phyloP scores from a whole-genome alignment of 2,329 filamentous ascomycete species.

The Madurella fahalii region DNA sequence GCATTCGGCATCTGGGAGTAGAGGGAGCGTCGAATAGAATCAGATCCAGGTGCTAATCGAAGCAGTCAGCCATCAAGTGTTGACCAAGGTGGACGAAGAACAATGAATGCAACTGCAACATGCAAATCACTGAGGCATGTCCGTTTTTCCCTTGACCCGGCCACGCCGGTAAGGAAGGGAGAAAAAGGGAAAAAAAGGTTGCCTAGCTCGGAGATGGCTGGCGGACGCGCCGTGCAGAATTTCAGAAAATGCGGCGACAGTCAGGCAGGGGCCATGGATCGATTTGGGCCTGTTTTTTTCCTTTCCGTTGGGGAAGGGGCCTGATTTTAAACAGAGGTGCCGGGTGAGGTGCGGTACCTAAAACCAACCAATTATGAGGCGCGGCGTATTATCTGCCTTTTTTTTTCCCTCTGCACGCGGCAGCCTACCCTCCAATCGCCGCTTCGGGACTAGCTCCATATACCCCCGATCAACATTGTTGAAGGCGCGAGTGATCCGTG shows the following conservation, averaged over 20 bases:
- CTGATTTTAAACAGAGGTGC: background rate
- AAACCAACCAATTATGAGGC: constrained; percentile 16
- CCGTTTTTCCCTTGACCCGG: too few species aligned
- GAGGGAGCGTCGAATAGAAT: background rate
- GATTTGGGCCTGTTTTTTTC: background rate
- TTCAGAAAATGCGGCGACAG: background rate
- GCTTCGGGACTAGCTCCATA: constrained; percentile 31
- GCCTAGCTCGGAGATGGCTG: background rate
- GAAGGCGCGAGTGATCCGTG: constrained; percentile 45
- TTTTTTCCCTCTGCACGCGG: constrained; percentile 20
- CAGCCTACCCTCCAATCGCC: constrained; percentile 16
- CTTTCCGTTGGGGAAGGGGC: background rate
- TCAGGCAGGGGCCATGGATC: background rate
- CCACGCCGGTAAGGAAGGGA: too few species aligned
- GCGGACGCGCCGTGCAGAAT: background rate
- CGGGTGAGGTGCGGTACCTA: background rate
- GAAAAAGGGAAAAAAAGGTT: too few species aligned
- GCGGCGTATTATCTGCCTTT: constrained; percentile 4
- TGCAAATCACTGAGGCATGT: too few species aligned
- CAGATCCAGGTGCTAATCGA: background rate
- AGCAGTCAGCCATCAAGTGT: background rate
- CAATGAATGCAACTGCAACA: too few species aligned
- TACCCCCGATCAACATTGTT: constrained; percentile 24
- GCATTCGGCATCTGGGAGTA: too few species aligned
- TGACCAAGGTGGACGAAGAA: too few species aligned